A percentile compares a stretch with the other conserved stretches of the same genome.
phyloP scores from a whole-genome alignment of 768 basidiomycete genomes.

The Mycena sanguinolenta region DNA sequence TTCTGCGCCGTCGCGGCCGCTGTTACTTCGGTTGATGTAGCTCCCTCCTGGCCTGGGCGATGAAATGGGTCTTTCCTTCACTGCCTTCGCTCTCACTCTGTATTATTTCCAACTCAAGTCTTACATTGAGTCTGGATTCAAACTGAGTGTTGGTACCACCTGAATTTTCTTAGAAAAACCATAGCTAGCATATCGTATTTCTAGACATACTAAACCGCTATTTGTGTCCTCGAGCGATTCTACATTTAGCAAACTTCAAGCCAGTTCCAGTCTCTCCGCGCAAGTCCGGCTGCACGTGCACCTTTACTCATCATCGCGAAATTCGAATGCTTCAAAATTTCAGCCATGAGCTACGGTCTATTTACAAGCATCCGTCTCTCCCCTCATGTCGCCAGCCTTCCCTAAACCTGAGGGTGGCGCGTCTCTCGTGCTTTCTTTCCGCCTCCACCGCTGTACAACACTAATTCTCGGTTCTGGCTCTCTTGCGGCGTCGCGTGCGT shows the following conservation, averaged over 20 bases:
- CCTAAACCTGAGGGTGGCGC: conserved; percentile 69
- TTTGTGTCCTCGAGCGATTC: too few relatives aligned
- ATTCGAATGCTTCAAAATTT: background rate
- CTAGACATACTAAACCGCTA: too few relatives aligned
- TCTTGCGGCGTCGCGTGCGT: conserved; percentile 88
- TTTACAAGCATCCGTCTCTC: background rate
- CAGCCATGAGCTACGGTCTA: background rate
- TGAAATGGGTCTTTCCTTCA: too few relatives aligned
- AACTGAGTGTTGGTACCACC: background rate
- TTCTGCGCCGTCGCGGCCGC: conserved; percentile 2
- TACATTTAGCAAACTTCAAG: too few relatives aligned
- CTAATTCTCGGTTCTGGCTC: conserved; percentile 84
- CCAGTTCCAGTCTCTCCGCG: background rate
- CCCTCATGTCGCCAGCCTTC: conserved; percentile 41
- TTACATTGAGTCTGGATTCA: background rate
- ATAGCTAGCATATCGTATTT: background rate
- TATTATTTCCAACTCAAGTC: too few relatives aligned
- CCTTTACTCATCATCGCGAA: conserved; percentile 28
- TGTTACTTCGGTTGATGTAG: background rate
- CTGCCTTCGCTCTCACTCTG: too few relatives aligned
- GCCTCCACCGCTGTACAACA: conserved; percentile 62
- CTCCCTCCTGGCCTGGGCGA: background rate
- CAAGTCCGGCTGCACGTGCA: background rate
- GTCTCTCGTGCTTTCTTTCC: conserved; percentile 85
- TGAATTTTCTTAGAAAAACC: background rate